These are phyloP conservation scores for Yamadazyma insecticola DNA, from an alignment of 805 yeast species.

Conservation along the genomic window DNA sequence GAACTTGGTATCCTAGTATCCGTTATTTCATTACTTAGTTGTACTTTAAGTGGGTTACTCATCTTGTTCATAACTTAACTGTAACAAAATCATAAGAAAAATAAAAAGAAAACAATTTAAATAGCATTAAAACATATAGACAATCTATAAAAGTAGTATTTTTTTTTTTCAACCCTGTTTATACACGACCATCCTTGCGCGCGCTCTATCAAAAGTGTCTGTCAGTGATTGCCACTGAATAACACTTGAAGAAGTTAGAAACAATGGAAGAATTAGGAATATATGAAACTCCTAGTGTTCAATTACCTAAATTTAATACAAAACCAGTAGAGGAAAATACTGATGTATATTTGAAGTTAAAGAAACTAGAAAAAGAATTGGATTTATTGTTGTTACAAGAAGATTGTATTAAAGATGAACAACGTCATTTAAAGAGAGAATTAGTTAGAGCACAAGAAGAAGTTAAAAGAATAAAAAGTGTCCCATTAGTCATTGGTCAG, in stretches of 20 bases:
- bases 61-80: too few relatives aligned
- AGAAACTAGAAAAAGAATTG: conserved; percentile 85
- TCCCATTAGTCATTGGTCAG: conserved; percentile 97
- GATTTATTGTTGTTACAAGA: conserved; percentile 85
- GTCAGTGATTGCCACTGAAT: conserved; percentile 8
- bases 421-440: conserved; percentile 92
- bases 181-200: too few relatives aligned
- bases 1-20: conserved; percentile 16
- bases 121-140: too few relatives aligned
- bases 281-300: conserved; percentile 12
- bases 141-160: too few relatives aligned
- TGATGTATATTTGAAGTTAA: conserved; percentile 80
- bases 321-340: conserved; percentile 26
- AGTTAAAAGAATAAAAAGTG: conserved; percentile 95
- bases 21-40: too few relatives aligned
- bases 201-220: conserved; percentile 1
- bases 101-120: not conserved
- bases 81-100: too few relatives aligned
- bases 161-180: too few relatives aligned
- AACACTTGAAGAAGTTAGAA: too few relatives aligned
- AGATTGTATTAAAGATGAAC: conserved; percentile 96
- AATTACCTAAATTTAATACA: conserved; percentile 4
- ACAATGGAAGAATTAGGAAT: conserved; percentile 37
- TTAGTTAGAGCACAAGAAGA: conserved; percentile 96
- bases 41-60: too few relatives aligned